Evolutionary conservation across 768 basidiomycete species (phyloP).

Genomic region (Leccinum barrowsii): DNA sequence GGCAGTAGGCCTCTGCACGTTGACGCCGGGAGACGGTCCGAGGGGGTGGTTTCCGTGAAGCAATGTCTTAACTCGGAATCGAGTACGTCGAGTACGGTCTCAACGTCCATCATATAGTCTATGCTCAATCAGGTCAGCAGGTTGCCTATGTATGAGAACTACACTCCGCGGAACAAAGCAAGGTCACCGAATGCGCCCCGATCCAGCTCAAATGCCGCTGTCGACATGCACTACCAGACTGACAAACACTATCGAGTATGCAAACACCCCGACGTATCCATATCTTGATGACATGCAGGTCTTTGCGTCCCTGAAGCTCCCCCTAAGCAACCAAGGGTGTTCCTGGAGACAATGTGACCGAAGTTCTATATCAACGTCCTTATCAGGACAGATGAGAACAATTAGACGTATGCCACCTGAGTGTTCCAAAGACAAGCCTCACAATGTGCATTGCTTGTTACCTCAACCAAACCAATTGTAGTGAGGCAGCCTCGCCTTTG

Average conservation of each 20-base stretch:
- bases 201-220: background rate
- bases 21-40: background rate
- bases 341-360: background rate
- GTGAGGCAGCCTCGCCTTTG: background rate
- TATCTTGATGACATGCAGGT: background rate
- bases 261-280: background rate
- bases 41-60: background rate
- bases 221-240: background rate
- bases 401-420: background rate
- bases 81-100: background rate
- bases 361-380: background rate
- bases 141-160: background rate
- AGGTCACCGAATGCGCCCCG: background rate
- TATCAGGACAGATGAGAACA: background rate
- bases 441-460: background rate
- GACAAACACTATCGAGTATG: background rate
- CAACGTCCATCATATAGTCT: background rate
- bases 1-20: background rate
- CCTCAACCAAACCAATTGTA: background rate
- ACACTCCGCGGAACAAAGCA: background rate
- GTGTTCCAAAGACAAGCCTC: too few species aligned
- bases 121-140: background rate
- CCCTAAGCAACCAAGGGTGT: background rate
- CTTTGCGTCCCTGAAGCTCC: background rate
- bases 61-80: background rate